These are phyloP conservation scores for Sclerotinia subarctica DNA, from an alignment of 2,329 filamentous ascomycete genomes.

Conservation along the genomic window DNA sequence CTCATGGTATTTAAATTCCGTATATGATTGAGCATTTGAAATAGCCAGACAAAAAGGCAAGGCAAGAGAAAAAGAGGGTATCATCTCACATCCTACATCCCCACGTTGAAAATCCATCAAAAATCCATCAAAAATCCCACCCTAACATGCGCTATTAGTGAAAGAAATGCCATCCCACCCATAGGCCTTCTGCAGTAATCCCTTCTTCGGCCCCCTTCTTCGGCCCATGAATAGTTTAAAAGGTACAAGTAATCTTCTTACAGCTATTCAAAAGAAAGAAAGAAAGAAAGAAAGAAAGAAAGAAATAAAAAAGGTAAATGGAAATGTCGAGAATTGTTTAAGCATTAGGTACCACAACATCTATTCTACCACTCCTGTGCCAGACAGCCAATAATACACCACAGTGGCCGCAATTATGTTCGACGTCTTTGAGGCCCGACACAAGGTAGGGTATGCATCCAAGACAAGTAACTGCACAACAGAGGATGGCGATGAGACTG, in stretches of 20 bases:
- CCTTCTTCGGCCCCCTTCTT: no score
- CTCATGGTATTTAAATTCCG: background rate
- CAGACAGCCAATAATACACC: conserved; percentile 43
- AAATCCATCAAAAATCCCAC: background rate
- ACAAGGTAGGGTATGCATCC: conserved; percentile 45
- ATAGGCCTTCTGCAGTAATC: background rate
- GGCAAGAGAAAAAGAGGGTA: conserved; percentile 6
- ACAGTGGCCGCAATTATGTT: conserved; percentile 45
- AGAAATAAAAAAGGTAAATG: no score
- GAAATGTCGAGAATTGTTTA: background rate
- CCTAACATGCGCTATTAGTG: background rate
- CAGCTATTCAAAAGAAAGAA: background rate
- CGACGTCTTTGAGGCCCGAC: conserved; percentile 44
- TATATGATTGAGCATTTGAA: background rate
- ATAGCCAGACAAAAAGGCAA: background rate
- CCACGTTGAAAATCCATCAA: background rate
- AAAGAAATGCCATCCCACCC: background rate
- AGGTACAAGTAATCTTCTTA: background rate
- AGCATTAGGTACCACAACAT: conserved; percentile 34
- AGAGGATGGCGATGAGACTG: conserved; percentile 29
- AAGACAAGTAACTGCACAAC: conserved; percentile 35
- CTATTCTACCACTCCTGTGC: conserved; percentile 44
- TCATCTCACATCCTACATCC: conserved; percentile 2
- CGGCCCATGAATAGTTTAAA: background rate
- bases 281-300: background rate